Percentiles rank a stretch among this genome's conserved stretches.
Conservation (phyloP, 192 early-diverging fungal genomes). For the Radiomyces spectabilis region DNA sequence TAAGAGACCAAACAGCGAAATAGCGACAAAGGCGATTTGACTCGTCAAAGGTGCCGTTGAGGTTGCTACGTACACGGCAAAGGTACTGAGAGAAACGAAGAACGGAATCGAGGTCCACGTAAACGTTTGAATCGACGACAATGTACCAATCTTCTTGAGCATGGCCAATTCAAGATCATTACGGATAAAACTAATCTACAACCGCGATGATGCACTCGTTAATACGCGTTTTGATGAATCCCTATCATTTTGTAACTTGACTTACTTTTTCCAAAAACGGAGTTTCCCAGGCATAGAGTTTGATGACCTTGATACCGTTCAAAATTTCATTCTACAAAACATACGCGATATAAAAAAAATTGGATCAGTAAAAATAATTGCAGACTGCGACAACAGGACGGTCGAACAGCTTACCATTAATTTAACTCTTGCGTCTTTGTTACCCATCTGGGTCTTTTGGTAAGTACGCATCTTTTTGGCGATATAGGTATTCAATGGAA, state of each 20-base stretch:
- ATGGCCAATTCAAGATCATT: conserved; percentile 70
- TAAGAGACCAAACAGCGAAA: conserved; percentile 88
- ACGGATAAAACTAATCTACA: conserved; percentile 48
- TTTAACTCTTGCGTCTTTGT: conserved; percentile 70
- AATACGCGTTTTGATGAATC: neutral
- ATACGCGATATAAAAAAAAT: neutral
- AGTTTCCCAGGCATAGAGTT: conserved; percentile 90
- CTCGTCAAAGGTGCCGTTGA: conserved; percentile 45
- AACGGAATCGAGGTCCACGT: conserved; percentile 83
- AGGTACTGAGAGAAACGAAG: conserved; percentile 80
- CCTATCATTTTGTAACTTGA: neutral
- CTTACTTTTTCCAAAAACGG: conserved; percentile 67
- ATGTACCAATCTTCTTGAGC: conserved; percentile 64
- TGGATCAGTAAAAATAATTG: neutral
- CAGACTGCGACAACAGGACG: neutral
- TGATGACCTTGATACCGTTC: conserved; percentile 92
- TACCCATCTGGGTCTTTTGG: conserved; percentile 76
- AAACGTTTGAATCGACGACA: conserved; percentile 66
- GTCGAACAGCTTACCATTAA: conserved; percentile 40
- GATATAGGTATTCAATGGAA: conserved; percentile 71
- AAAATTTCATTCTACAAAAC: conserved; percentile 66
- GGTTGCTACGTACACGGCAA: conserved; percentile 65
- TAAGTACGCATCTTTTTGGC: conserved; percentile 56
- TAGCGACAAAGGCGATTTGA: conserved; percentile 74
- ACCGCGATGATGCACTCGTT: neutral